Percentiles rank a stretch among this genome's conserved stretches.
phyloP scores from a whole-genome alignment of 306 rosid genomes.

The Albizia julibrissin region DNA sequence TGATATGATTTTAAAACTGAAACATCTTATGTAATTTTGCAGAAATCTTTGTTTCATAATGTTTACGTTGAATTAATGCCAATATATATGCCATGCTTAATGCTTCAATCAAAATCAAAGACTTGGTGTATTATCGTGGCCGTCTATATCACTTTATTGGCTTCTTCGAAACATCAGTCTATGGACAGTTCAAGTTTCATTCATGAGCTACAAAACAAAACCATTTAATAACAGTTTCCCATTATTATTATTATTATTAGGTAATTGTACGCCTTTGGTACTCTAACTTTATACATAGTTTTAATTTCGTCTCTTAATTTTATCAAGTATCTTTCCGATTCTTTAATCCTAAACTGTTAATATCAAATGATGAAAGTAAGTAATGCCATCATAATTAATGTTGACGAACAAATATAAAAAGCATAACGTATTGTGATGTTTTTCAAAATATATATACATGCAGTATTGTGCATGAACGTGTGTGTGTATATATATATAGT shows the following conservation, averaged over 20 bases:
- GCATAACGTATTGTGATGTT: not conserved
- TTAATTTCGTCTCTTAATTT: no score
- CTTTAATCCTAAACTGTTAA: no score
- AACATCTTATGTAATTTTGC: not conserved
- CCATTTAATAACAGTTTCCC: not conserved
- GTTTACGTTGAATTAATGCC: not conserved
- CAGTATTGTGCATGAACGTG: not conserved
- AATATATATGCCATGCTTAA: not conserved
- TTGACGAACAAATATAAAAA: not conserved
- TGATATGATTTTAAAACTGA: not conserved
- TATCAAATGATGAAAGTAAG: not conserved
- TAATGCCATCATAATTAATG: not conserved
- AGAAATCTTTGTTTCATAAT: not conserved
- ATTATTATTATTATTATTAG: not conserved
- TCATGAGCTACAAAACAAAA: conserved; percentile 42
- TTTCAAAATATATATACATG: not conserved
- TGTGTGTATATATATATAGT: not conserved
- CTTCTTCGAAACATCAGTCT: not conserved
- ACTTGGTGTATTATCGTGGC: not conserved
- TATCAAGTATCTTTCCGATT: no score
- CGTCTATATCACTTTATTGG: not conserved
- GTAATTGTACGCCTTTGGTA: not conserved
- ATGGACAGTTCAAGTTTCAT: conserved; percentile 9
- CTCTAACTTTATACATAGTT: no score
- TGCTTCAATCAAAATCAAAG: not conserved